Evolutionary conservation across 1,284 basidiomycete genomes (phyloP).

Genomic region (Acaromyces ingoldii): DNA sequence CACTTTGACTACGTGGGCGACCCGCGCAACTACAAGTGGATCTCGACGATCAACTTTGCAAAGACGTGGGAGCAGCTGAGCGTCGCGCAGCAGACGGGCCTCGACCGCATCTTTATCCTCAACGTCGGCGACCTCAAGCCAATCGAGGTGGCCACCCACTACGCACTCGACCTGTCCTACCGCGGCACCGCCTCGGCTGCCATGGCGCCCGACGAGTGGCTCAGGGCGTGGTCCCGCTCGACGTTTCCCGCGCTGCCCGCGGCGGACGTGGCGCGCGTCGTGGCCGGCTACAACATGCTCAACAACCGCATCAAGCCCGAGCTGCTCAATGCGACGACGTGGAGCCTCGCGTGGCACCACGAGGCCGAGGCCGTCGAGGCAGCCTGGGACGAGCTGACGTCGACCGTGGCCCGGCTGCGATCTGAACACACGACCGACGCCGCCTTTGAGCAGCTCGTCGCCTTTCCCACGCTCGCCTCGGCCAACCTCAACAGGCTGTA

Average conservation of each 20-base stretch:
- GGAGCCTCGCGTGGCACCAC: slow-evolving; percentile 63
- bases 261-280: slow-evolving; percentile 56
- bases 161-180: slow-evolving; percentile 65
- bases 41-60: slow-evolving; percentile 39
- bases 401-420: slow-evolving; percentile 8
- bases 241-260: slow-evolving; percentile 60
- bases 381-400: slow-evolving; percentile 7
- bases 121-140: slow-evolving; percentile 66
- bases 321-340: slow-evolving; percentile 62
- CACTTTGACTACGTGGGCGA: slow-evolving; percentile 55
- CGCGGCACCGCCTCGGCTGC: slow-evolving; percentile 58
- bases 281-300: slow-evolving; percentile 61
- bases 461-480: too few species aligned
- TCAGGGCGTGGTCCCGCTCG: slow-evolving; percentile 61
- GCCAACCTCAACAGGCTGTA: too few species aligned
- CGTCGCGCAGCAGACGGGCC: slow-evolving; percentile 31
- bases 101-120: slow-evolving; percentile 53
- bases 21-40: slow-evolving; percentile 53
- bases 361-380: slow-evolving; percentile 57
- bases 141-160: slow-evolving; percentile 64
- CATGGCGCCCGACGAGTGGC: too few species aligned
- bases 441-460: too few species aligned
- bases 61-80: slow-evolving; percentile 31
- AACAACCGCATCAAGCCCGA: slow-evolving; percentile 66
- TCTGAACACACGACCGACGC: too few species aligned